Conservation (phyloP, 139 green algal genomes). For the Auxenochlorella pyrenoidosa region DNA sequence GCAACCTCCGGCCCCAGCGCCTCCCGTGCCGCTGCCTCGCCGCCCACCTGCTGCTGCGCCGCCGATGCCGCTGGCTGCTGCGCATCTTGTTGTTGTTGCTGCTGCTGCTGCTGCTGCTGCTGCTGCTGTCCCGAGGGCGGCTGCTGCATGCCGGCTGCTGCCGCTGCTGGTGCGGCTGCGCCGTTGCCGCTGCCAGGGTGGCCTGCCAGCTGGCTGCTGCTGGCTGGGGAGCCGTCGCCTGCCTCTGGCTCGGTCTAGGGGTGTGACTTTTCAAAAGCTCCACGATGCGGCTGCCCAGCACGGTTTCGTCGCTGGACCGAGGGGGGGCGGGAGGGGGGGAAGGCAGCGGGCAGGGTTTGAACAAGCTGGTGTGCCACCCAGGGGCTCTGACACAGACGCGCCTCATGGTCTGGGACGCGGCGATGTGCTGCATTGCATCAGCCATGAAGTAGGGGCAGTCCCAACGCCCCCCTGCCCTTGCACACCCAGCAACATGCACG, state of each 20-base stretch:
- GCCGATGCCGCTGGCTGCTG: background rate
- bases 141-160: background rate
- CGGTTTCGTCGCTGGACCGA: constrained; percentile 44
- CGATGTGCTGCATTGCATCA: too few relatives aligned
- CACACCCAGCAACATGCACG: too few relatives aligned
- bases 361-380: too few relatives aligned
- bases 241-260: background rate
- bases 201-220: constrained; percentile 8
- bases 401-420: background rate
- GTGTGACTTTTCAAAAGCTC: constrained; percentile 49
- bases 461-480: too few relatives aligned
- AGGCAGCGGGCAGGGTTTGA: background rate
- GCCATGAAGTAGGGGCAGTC: too few relatives aligned
- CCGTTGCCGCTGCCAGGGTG: background rate
- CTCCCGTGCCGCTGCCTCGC: background rate
- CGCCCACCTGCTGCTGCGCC: background rate
- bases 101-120: background rate
- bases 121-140: background rate
- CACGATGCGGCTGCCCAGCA: constrained; percentile 58
- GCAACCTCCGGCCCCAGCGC: background rate
- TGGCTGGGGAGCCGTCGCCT: background rate
- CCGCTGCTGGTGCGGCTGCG: constrained; percentile 19
- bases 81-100: background rate
- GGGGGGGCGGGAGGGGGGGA: background rate
- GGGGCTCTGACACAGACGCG: background rate